Evolutionary conservation across 768 basidiomycete genomes (phyloP).

Genomic region (Hericium rajendrae): DNA sequence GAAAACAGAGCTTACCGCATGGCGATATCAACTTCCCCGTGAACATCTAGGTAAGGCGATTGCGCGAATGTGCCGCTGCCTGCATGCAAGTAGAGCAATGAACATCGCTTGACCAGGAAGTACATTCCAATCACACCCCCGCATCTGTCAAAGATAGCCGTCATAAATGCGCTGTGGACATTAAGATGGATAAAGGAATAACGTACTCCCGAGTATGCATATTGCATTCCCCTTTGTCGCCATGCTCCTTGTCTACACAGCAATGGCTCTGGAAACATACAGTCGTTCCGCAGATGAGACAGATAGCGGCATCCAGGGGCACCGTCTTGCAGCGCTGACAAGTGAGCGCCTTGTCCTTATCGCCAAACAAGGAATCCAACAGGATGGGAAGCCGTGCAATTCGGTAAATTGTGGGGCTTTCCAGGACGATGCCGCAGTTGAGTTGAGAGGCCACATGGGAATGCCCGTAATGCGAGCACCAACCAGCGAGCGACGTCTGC

Average conservation of each 20-base stretch:
- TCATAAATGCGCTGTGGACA: background rate
- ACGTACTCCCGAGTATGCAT: constrained; percentile 77
- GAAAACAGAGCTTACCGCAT: constrained; percentile 55
- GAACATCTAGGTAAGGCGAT: constrained; percentile 88
- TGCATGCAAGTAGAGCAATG: constrained; percentile 81
- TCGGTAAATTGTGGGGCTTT: constrained; percentile 77
- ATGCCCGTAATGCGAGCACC: constrained; percentile 85
- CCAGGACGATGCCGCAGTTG: constrained; percentile 71
- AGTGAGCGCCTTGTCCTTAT: constrained; percentile 58
- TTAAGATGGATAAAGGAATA: background rate
- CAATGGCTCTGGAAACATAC: constrained; percentile 91
- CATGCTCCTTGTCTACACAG: constrained; percentile 64
- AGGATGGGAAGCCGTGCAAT: constrained; percentile 72
- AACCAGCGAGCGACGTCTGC: constrained; percentile 82
- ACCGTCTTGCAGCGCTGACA: constrained; percentile 73
- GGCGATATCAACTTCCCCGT: constrained; percentile 87
- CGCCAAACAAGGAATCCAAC: constrained; percentile 77
- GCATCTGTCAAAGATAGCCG: constrained; percentile 43
- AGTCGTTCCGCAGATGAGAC: constrained; percentile 79
- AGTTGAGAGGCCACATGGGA: constrained; percentile 71
- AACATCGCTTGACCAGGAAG: constrained; percentile 87
- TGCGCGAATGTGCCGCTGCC: constrained; percentile 82
- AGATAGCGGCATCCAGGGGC: constrained; percentile 82
- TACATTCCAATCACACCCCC: constrained; percentile 84
- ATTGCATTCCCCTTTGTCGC: constrained; percentile 83